Evolutionary conservation across 31 red algal species (phyloP), one percentile per base, ranked within the genome.

Genomic region (Asparagopsis taxiformis): DNA sequence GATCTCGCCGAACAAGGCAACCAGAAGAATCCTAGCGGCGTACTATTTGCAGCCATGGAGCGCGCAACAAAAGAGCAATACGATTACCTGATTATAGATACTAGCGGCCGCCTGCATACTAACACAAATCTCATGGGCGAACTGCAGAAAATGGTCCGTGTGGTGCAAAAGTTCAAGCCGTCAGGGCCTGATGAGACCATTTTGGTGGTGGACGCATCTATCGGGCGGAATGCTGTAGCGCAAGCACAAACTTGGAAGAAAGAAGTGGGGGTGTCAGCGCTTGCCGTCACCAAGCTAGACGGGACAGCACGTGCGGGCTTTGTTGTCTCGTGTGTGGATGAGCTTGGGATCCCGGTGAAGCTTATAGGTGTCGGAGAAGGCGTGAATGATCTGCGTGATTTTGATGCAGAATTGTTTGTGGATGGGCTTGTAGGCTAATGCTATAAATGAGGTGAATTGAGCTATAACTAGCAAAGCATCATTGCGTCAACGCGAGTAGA

Each of bases 221-320:
- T 93, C 50, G 96, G 96, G 49, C 80, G 91, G 32, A 99, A 99
- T 61, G 96, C 96, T 16, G 78, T 94, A 26, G 38, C 72, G 46
- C 86, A 94, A 38, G 96, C 92, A 22, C 52, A 79, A 23, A 91
- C 76, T 3, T 99, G 85, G 86, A 72, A 85, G 23, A 65, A 55
- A 22, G 87, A 92, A 21, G 74, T 94, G 13, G 76, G 82, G 3
- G 68, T 99, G 0, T 67, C 91, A 16, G 81, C 74, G 39, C 50
- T 99, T 31, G 85, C 81, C 10, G 80, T 99, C 38, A 99, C 96
- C 46, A 99, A 99, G 71, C 59, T 99, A 64, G 96, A 99, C 52
- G 96, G 96, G 0, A 99, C 96, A 16, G 96, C 91, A 20, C 57
- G 85, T 30, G 96, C 91, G 13, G 96, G 96, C n/a, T 94, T 94